phyloP scores from a whole-genome alignment of 2,329 filamentous ascomycete species.

The Talaromyces sp. region DNA sequence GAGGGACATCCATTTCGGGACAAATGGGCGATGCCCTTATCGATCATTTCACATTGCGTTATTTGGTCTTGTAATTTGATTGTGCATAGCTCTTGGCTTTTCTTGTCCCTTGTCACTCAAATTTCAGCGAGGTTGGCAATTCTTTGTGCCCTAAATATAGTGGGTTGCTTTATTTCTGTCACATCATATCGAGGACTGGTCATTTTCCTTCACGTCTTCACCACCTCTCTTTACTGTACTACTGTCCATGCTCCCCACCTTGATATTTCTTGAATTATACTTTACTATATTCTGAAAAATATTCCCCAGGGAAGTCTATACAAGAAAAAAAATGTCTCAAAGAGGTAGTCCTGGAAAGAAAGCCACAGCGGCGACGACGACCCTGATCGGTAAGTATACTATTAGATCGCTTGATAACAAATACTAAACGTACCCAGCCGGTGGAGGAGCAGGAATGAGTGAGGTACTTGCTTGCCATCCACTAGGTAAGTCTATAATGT shows the following conservation, averaged over 20 bases:
- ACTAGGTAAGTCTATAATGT: constrained; percentile 57
- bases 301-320: neutral
- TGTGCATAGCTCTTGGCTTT: neutral
- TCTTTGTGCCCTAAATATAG: neutral
- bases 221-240: neutral
- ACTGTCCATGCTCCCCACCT: neutral
- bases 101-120: neutral
- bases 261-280: neutral
- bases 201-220: neutral
- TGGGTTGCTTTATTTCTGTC: neutral
- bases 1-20: neutral
- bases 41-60: neutral
- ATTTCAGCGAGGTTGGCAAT: neutral
- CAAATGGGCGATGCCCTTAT: neutral
- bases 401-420: neutral
- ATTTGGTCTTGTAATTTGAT: neutral
- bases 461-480: constrained; percentile 95
- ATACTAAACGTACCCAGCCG: constrained; percentile 54
- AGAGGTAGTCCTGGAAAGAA: neutral
- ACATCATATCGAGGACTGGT: neutral
- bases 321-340: neutral
- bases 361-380: neutral
- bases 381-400: neutral
- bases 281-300: neutral
- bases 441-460: constrained; percentile 98